Evolutionary conservation across 2,329 filamentous ascomycete genomes (phyloP).

Genomic region (Metarhizium anisopliae): DNA sequence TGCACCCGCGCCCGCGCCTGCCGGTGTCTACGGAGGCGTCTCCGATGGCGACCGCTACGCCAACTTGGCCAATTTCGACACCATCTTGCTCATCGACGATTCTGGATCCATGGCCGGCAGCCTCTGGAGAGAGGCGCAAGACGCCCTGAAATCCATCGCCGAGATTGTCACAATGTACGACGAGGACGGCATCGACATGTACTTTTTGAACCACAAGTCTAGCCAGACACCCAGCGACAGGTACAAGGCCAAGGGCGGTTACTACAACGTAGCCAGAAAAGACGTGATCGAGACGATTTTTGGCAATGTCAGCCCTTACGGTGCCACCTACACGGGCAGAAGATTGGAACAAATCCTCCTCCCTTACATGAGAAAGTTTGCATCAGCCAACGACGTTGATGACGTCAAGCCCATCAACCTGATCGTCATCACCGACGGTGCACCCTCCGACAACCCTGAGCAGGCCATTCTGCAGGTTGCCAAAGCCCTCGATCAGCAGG

Average conservation of each 20-base stretch:
- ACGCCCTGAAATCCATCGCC: slow-evolving; percentile 63
- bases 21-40: background rate
- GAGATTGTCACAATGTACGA: slow-evolving; percentile 77
- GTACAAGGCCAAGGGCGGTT: slow-evolving; percentile 44
- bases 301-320: slow-evolving; percentile 50
- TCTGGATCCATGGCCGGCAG: slow-evolving; percentile 73
- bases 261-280: slow-evolving; percentile 47
- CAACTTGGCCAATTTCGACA: slow-evolving; percentile 76
- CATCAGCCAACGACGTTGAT: slow-evolving; percentile 29
- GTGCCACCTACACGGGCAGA: slow-evolving; percentile 65
- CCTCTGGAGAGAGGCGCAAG: slow-evolving; percentile 67
- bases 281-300: slow-evolving; percentile 61
- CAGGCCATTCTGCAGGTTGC: slow-evolving; percentile 58
- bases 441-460: slow-evolving; percentile 70
- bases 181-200: slow-evolving; percentile 77
- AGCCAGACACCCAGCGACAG: slow-evolving; percentile 26
- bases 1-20: background rate
- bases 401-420: slow-evolving; percentile 73
- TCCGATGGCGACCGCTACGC: slow-evolving; percentile 57
- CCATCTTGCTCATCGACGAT: slow-evolving; percentile 85
- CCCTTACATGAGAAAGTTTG: slow-evolving; percentile 51
- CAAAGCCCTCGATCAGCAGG: slow-evolving; percentile 57
- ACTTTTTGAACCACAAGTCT: slow-evolving; percentile 70
- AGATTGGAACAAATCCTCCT: slow-evolving; percentile 63
- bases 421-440: slow-evolving; percentile 88